A percentile compares a stretch with the other conserved stretches of the same genome.
These are phyloP conservation scores for Solanum appendiculatum DNA, from an alignment of 257 asterid species.

Conservation along the genomic window DNA sequence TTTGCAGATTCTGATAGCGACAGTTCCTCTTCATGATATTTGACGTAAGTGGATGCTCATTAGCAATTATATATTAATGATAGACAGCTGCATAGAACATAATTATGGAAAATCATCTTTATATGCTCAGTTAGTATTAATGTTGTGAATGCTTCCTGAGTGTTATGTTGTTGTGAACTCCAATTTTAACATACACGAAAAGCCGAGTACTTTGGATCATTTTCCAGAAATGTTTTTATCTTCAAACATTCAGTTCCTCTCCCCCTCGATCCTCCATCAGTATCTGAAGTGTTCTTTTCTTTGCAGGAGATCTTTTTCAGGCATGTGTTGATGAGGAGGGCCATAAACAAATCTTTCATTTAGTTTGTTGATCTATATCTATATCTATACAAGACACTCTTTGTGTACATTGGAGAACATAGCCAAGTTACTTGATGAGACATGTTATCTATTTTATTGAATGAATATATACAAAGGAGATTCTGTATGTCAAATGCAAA, in stretches of 20 bases:
- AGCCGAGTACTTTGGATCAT: neutral
- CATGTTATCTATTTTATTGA: too few relatives aligned
- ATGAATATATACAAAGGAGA: too few relatives aligned
- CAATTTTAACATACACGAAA: neutral
- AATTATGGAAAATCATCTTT: too few relatives aligned
- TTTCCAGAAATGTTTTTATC: neutral
- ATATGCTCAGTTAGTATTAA: too few relatives aligned
- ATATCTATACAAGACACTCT: neutral
- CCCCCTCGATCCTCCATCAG: neutral
- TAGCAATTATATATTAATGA: too few relatives aligned
- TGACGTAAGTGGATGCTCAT: neutral
- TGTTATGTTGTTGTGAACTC: neutral
- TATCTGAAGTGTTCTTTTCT: neutral
- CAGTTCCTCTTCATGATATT: constrained; percentile 26
- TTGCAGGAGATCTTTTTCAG: neutral
- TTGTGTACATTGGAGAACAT: too few relatives aligned
- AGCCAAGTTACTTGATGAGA: too few relatives aligned
- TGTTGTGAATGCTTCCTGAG: neutral
- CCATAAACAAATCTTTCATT: neutral
- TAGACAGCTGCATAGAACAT: too few relatives aligned
- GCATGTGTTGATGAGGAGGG: neutral
- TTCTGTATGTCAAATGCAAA: too few relatives aligned
- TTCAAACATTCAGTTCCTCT: neutral
- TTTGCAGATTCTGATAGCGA: constrained; percentile 44
- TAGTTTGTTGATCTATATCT: too few relatives aligned